Evolutionary conservation across 805 yeast species (phyloP).

Genomic region (Ogataea pini): DNA sequence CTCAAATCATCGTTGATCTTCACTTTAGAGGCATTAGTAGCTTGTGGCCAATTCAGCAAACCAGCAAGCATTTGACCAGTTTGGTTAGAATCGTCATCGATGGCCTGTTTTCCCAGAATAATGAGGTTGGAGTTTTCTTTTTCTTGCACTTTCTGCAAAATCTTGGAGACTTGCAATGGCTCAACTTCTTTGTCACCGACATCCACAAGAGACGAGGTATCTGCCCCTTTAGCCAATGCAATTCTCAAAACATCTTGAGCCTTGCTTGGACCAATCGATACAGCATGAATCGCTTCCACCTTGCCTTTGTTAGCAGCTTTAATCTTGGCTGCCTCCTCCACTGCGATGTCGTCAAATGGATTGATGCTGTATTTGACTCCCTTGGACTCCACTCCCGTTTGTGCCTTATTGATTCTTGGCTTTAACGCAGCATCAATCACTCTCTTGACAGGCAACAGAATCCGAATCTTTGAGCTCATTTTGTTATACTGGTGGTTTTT

Average conservation of each 20-base stretch:
- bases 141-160: constrained; percentile 71
- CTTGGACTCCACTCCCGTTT: constrained; percentile 80
- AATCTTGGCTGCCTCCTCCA: constrained; percentile 88
- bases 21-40: constrained; percentile 90
- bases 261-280: constrained; percentile 84
- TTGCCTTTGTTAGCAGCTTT: constrained; percentile 61
- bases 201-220: constrained; percentile 78
- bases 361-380: constrained; percentile 92
- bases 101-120: constrained; percentile 93
- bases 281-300: constrained; percentile 86
- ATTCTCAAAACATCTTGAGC: constrained; percentile 86
- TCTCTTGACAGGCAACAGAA: constrained; percentile 92
- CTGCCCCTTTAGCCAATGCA: constrained; percentile 95
- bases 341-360: constrained; percentile 97
- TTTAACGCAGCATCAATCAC: constrained; percentile 92
- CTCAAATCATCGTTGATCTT: constrained; percentile 54
- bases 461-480: constrained; percentile 55
- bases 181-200: constrained; percentile 70
- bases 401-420: constrained; percentile 87
- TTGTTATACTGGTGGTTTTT: background rate
- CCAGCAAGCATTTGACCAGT: constrained; percentile 98
- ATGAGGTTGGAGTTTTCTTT: constrained; percentile 74
- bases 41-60: constrained; percentile 92
- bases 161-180: constrained; percentile 87
- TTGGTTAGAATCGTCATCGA: constrained; percentile 92